A percentile compares a stretch with the other conserved stretches of the same genome.
Evolutionary conservation across 225 moss, liverwort and hornwort genomes (phyloP).

Genomic region (Climacium dendroides): DNA sequence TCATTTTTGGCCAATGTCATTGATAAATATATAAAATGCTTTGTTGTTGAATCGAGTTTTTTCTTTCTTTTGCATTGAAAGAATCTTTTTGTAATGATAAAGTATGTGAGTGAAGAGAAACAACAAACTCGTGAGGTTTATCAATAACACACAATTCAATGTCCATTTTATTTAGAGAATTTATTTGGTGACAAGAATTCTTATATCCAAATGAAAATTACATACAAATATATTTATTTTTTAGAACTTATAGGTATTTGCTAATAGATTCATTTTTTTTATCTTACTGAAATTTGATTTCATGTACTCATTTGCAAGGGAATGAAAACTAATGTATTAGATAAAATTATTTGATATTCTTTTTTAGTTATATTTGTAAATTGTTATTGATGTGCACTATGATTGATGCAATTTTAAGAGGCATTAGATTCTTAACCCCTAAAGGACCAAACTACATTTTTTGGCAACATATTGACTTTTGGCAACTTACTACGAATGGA

Average conservation of each 20-base stretch:
- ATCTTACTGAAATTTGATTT: background rate
- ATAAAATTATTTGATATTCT: background rate
- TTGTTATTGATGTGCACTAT: background rate
- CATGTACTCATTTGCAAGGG: background rate
- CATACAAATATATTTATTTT: background rate
- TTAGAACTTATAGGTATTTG: background rate
- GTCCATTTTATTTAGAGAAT: background rate
- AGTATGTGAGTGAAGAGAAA: rapidly evolving
- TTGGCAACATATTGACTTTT: too few relatives aligned
- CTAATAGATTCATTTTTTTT: background rate
- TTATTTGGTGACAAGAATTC: background rate
- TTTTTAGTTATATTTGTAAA: background rate
- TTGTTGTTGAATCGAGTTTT: background rate
- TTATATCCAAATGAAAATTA: background rate
- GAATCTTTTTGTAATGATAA: background rate
- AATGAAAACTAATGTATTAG: background rate
- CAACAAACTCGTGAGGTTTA: background rate
- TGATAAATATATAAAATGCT: background rate
- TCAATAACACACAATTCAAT: background rate
- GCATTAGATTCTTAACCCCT: background rate
- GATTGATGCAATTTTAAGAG: background rate
- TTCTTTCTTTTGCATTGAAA: background rate
- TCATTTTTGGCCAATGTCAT: background rate
- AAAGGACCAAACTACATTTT: too few relatives aligned
- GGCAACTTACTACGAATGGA: too few relatives aligned